Conservation (phyloP, 768 basidiomycete species). For the Wakefieldia striispora region DNA sequence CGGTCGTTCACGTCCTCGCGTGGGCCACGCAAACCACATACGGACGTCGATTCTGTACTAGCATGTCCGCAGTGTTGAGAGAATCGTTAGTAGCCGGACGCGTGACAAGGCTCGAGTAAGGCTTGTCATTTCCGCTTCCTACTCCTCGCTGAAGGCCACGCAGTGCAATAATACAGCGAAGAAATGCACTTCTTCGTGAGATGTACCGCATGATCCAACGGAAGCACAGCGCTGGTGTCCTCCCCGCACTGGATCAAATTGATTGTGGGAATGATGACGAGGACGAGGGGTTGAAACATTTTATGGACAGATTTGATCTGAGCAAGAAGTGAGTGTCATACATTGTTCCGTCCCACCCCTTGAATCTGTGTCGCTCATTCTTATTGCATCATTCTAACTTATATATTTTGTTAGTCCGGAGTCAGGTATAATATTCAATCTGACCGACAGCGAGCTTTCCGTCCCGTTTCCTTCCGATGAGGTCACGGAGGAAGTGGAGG, state of each 20-base stretch:
- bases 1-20: too few relatives aligned
- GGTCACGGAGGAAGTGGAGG: slow-evolving; percentile 3
- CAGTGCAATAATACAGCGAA: slow-evolving; percentile 60
- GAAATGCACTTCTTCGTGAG: slow-evolving; percentile 70
- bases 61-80: slow-evolving; percentile 25
- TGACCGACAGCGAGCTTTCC: slow-evolving; percentile 33
- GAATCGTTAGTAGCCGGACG: slow-evolving; percentile 40
- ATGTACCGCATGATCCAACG: slow-evolving; percentile 66
- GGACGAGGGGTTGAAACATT: slow-evolving; percentile 43
- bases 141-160: background rate
- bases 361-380: slow-evolving; percentile 1
- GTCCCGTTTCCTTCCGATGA: slow-evolving; percentile 18
- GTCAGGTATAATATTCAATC: slow-evolving; percentile 39
- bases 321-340: slow-evolving; percentile 42
- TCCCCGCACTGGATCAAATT: slow-evolving; percentile 38
- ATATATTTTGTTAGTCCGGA: slow-evolving; percentile 33
- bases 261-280: slow-evolving; percentile 30
- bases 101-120: slow-evolving; percentile 34
- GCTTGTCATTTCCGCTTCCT: background rate
- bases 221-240: slow-evolving; percentile 44
- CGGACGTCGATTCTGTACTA: slow-evolving; percentile 3
- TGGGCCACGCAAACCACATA: background rate
- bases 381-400: slow-evolving; percentile 7
- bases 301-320: slow-evolving; percentile 58
- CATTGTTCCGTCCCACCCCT: background rate